Evolutionary conservation across 306 rosid genomes (phyloP).

Genomic region (Cucurbita maxima): DNA sequence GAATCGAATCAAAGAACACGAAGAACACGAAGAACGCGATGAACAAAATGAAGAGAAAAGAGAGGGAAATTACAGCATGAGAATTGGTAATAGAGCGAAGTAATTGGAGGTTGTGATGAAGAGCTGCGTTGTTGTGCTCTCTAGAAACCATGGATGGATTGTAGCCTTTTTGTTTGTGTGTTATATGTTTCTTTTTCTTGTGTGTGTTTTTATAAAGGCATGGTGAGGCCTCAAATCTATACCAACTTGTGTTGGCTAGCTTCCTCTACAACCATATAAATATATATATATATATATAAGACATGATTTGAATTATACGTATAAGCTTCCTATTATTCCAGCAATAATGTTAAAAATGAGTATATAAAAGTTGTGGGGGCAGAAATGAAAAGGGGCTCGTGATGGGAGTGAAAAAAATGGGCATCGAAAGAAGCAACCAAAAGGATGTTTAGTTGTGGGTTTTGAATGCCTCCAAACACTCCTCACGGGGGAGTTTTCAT

Average conservation of each 20-base stretch:
- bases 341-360: too few species aligned
- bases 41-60: conserved; percentile 3
- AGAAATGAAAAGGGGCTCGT: conserved; percentile 31
- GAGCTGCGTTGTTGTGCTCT: conserved; percentile 71
- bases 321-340: too few species aligned
- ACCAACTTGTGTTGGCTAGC: conserved; percentile 51
- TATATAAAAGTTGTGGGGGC: not conserved
- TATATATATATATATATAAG: not conserved
- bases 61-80: conserved; percentile 66
- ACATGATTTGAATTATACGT: not conserved
- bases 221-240: conserved; percentile 51
- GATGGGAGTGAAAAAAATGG: conserved; percentile 33
- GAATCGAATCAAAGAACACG: too few species aligned
- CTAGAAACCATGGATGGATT: conserved; percentile 49
- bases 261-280: conserved; percentile 21
- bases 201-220: conserved; percentile 27
- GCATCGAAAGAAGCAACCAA: conserved; percentile 79
- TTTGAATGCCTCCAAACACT: conserved; percentile 92
- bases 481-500: conserved; percentile 82
- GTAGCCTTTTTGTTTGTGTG: not conserved
- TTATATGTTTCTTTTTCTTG: conserved; percentile 4
- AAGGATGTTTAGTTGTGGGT: conserved; percentile 38
- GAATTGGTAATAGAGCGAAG: conserved; percentile 97
- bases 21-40: not conserved
- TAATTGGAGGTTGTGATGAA: conserved; percentile 87